phyloP scores from a whole-genome alignment of 2,329 filamentous ascomycete species.

The Colletotrichum navitas region DNA sequence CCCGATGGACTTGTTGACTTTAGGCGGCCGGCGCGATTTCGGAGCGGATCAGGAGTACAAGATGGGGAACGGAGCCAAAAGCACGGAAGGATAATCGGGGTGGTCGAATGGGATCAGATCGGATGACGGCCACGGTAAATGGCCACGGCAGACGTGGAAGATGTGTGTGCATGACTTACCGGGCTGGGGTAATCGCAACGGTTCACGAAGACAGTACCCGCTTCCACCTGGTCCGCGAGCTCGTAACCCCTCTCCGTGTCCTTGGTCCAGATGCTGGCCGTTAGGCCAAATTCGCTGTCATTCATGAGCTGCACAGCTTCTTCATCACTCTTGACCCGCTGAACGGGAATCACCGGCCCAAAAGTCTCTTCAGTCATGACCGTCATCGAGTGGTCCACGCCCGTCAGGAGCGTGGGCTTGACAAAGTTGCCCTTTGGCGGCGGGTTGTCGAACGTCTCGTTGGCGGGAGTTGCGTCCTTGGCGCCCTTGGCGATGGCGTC shows the following conservation, averaged over 20 bases:
- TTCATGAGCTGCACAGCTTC: slow-evolving; percentile 92
- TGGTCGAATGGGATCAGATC: slow-evolving; percentile 2
- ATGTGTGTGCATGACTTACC: slow-evolving; percentile 66
- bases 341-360: slow-evolving; percentile 90
- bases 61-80: slow-evolving; percentile 24
- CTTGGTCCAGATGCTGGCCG: slow-evolving; percentile 98
- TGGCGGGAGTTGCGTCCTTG: slow-evolving; percentile 85
- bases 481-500: slow-evolving; percentile 89
- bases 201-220: slow-evolving; percentile 96
- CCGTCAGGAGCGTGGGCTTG: slow-evolving; percentile 83
- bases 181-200: slow-evolving; percentile 92
- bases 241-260: slow-evolving; percentile 81
- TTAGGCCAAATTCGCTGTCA: slow-evolving; percentile 92
- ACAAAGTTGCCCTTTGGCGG: slow-evolving; percentile 90
- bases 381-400: slow-evolving; percentile 84
- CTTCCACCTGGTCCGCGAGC: slow-evolving; percentile 85
- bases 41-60: neutral
- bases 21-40: neutral
- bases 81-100: slow-evolving; percentile 24
- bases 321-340: slow-evolving; percentile 84
- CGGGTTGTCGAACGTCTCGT: slow-evolving; percentile 79
- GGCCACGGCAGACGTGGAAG: neutral
- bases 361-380: slow-evolving; percentile 97
- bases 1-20: neutral
- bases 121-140: slow-evolving; percentile 6